Evolutionary conservation across 2,329 filamentous ascomycete genomes (phyloP), one percentile per base, ranked within the genome.

Genomic region (Paraconiothyrium sp.): DNA sequence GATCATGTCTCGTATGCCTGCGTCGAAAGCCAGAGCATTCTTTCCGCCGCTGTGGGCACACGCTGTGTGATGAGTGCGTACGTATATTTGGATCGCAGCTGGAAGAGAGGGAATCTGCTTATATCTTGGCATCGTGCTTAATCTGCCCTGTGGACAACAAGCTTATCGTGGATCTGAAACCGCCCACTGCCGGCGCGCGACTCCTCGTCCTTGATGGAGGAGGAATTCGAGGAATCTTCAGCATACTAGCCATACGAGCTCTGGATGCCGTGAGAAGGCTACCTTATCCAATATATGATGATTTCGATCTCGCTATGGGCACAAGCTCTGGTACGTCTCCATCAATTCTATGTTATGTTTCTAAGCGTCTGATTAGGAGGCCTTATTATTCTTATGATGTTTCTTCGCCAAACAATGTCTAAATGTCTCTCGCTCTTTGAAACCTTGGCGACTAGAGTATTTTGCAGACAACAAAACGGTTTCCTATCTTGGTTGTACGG

Each of bases 391-490:
- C 65, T 69, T 14, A 67, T 69, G 43, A 66, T 69, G 44, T 55
- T 64, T 30, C 56, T 67, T 24, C 54, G 47, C 32, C 27, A 22
- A n/a, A 55, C 27, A 30, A 32, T 67, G 11, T 11, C 54, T 4
- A 50, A 67, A 16, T 69, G 39, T 35, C 62, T 65, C 10, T 13
- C 9, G 13, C 57, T 46, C 41, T 69, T 67, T 24, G 64, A 63
- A 7, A 13, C 59, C 46, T 61, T 69, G 10, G 58, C 55, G 2
- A 24, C 54, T 35, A 22, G 27, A 8, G 59, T 69, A 6, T 69
- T 69, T 41, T 11, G 16, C 22, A 13, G n/a, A 56, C 6, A 20
- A 22, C 10, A 46, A 83, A 78, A 59, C 66, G 76, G 39, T 13
- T 41, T 41, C 4, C 14, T 10, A 13, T 41, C 39, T 41, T 41